These are phyloP conservation scores for Patellifolia procumbens DNA, from an alignment of 179 eudicot genomes.

Conservation along the genomic window DNA sequence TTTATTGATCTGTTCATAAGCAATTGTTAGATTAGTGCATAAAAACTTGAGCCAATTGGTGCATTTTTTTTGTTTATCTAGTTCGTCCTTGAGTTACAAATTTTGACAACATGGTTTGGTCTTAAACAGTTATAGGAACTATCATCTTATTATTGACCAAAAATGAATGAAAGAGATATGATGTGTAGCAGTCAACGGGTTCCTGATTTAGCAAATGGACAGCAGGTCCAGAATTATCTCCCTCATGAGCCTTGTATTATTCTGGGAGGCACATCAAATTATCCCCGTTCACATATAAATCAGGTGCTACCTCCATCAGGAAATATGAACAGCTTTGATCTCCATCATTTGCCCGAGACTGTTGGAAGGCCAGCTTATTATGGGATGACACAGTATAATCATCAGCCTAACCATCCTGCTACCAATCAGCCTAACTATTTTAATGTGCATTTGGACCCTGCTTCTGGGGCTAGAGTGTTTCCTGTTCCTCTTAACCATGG, in stretches of 20 bases:
- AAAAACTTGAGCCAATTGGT: background rate
- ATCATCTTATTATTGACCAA: constrained; percentile 13
- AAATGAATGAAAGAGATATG: constrained; percentile 61
- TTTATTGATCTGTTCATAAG: background rate
- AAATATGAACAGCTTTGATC: constrained; percentile 42
- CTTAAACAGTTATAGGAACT: constrained; percentile 24
- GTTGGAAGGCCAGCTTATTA: constrained; percentile 55
- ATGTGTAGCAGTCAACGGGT: constrained; percentile 47
- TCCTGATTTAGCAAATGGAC: constrained; percentile 52
- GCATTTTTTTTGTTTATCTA: background rate
- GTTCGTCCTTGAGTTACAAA: background rate
- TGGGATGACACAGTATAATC: constrained; percentile 58
- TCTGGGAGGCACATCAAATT: constrained; percentile 47
- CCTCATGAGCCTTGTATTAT: constrained; percentile 63
- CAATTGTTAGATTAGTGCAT: background rate
- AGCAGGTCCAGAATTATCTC: constrained; percentile 49
- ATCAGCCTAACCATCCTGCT: constrained; percentile 57
- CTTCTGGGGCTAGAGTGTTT: constrained; percentile 55
- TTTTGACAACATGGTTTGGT: background rate
- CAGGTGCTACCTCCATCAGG: constrained; percentile 51
- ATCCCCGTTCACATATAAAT: constrained; percentile 47
- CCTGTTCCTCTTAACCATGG: constrained; percentile 59
- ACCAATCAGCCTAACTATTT: constrained; percentile 50
- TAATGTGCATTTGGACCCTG: constrained; percentile 54
- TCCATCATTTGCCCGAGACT: constrained; percentile 47